Evolutionary conservation across 2,329 filamentous ascomycete species (phyloP).

Genomic region (Tolypocladium endophyticum): DNA sequence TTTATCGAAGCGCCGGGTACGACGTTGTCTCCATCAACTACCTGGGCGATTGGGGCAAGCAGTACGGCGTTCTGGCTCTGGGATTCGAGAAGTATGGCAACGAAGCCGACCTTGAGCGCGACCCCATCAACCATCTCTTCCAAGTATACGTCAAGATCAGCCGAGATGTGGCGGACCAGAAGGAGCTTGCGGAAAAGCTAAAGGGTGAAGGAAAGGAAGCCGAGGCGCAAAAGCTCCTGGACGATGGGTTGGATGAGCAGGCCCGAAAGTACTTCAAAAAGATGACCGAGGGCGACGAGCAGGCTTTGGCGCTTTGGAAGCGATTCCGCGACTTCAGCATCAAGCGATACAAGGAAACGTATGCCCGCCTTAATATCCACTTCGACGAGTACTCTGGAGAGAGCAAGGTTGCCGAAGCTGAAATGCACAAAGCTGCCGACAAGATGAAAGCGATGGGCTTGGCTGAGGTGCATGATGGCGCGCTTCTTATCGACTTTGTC

Average conservation of each 20-base stretch:
- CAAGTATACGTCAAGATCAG: conserved; percentile 60
- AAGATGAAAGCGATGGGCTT: conserved; percentile 54
- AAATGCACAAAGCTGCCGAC: conserved; percentile 54
- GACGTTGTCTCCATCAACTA: conserved; percentile 61
- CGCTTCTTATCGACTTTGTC: conserved; percentile 61
- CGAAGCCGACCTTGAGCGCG: conserved; percentile 49
- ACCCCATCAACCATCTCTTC: conserved; percentile 59
- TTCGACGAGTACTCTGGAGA: conserved; percentile 67
- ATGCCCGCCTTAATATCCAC: conserved; percentile 58
- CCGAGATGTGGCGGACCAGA: conserved; percentile 49
- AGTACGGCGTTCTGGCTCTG: conserved; percentile 52
- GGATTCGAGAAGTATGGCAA: conserved; percentile 57
- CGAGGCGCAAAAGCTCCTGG: conserved; percentile 25
- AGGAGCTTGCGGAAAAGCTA: conserved; percentile 40
- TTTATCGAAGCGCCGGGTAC: conserved; percentile 57
- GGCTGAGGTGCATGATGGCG: conserved; percentile 60
- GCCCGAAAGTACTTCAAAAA: conserved; percentile 47
- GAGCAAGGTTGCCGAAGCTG: conserved; percentile 56
- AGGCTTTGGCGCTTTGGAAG: conserved; percentile 41
- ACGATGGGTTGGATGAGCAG: conserved; percentile 29
- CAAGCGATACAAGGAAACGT: conserved; percentile 37
- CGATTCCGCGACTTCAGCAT: conserved; percentile 44
- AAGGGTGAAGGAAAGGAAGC: conserved; percentile 29
- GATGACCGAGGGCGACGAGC: conserved; percentile 46
- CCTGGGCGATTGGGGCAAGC: conserved; percentile 65